Evolutionary conservation across 768 basidiomycete genomes (phyloP).

Genomic region (Dentipellis sp.): DNA sequence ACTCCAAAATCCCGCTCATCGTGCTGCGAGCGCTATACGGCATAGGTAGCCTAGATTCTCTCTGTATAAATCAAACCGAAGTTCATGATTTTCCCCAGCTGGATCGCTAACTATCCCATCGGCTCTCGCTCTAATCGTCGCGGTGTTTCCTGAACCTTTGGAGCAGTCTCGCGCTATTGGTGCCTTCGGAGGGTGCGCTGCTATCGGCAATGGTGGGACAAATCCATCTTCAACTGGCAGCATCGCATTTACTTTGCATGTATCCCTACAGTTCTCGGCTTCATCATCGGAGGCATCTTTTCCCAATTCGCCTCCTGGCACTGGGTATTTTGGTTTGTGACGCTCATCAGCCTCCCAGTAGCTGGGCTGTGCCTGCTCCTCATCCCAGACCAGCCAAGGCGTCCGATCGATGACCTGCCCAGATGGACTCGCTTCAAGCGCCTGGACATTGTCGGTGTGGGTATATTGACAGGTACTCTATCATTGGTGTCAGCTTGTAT

Average conservation of each 20-base stretch:
- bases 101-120: slow-evolving; percentile 36
- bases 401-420: neutral
- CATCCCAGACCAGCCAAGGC: slow-evolving; percentile 19
- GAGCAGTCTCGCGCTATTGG: slow-evolving; percentile 36
- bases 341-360: slow-evolving; percentile 27
- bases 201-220: slow-evolving; percentile 31
- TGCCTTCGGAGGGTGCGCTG: slow-evolving; percentile 35
- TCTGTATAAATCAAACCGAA: neutral
- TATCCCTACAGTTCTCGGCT: slow-evolving; percentile 20
- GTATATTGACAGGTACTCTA: slow-evolving; percentile 22
- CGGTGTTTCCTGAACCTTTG: slow-evolving; percentile 33
- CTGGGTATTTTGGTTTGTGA: slow-evolving; percentile 39
- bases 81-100: slow-evolving; percentile 10
- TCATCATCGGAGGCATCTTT: slow-evolving; percentile 29
- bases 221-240: neutral
- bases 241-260: neutral
- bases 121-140: slow-evolving; percentile 33
- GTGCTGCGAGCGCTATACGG: neutral
- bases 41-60: neutral
- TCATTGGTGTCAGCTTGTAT: no score
- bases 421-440: slow-evolving; percentile 16
- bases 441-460: slow-evolving; percentile 27
- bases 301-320: slow-evolving; percentile 27
- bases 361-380: slow-evolving; percentile 21
- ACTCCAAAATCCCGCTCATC: neutral